Evolutionary conservation across 441 rosid genomes (phyloP).

Genomic region (Cnidoscolus chayamansa): DNA sequence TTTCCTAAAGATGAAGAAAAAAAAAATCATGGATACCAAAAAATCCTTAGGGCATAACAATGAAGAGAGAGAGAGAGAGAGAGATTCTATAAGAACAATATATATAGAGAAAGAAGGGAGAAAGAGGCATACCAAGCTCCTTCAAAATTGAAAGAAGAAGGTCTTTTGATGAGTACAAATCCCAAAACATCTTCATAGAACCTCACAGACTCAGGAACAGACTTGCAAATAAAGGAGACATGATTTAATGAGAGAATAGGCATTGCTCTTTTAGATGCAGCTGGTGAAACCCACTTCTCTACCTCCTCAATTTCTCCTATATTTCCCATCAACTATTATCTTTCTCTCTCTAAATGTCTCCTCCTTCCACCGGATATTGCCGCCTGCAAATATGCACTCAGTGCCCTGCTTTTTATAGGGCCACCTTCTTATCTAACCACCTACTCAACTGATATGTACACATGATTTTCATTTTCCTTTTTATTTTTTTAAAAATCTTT

Average conservation of each 20-base stretch:
- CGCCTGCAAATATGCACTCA: too few relatives aligned
- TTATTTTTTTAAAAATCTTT: neutral
- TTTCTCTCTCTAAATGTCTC: neutral
- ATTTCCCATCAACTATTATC: conserved; percentile 28
- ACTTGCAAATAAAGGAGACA: conserved; percentile 47
- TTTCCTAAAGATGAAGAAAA: too few relatives aligned
- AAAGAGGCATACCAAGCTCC: conserved; percentile 53
- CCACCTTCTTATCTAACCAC: neutral
- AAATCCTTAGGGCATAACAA: too few relatives aligned
- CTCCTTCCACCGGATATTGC: neutral
- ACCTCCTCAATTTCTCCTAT: conserved; percentile 30
- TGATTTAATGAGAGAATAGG: conserved; percentile 43
- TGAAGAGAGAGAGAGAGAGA: neutral
- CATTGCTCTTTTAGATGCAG: conserved; percentile 7
- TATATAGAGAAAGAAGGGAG: neutral
- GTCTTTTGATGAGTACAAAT: conserved; percentile 52
- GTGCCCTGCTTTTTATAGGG: neutral
- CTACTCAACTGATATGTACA: neutral
- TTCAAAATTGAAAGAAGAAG: conserved; percentile 58
- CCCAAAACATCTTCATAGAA: conserved; percentile 56
- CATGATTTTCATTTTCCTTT: conserved; percentile 3
- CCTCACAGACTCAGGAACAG: conserved; percentile 35
- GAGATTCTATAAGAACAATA: neutral
- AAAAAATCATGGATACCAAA: neutral
- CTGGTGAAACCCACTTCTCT: conserved; percentile 20